Conservation (phyloP, 73 alveolate genomes). For the Stentor roeselii region DNA sequence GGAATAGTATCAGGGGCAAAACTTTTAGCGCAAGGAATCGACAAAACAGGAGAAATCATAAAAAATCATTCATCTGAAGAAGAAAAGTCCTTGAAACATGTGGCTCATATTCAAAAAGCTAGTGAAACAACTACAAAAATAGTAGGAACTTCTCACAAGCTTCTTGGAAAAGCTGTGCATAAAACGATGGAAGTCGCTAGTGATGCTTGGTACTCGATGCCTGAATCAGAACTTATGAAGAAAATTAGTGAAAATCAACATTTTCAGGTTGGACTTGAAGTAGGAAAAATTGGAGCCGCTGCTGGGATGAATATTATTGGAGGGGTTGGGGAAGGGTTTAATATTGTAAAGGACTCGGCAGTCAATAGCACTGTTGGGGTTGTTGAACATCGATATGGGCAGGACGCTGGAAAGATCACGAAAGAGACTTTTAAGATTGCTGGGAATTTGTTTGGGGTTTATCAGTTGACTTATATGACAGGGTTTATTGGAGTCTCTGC, state of each 20-base stretch:
- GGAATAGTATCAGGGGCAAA: slow-evolving; percentile 8
- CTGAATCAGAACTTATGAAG: not conserved
- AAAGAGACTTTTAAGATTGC: not conserved
- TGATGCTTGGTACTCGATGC: not conserved
- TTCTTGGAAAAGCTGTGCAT: not conserved
- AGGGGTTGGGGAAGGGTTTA: not conserved
- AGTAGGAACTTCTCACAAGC: not conserved
- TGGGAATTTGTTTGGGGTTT: not conserved
- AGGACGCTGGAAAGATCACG: not conserved
- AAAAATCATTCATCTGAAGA: not conserved
- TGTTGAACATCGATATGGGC: not conserved
- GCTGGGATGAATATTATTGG: not conserved
- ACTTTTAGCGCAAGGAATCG: not conserved
- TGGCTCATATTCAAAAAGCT: not conserved
- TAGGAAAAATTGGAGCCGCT: not conserved
- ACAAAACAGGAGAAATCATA: not conserved
- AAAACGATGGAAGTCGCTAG: not conserved
- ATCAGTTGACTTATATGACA: not conserved
- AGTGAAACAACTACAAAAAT: not conserved
- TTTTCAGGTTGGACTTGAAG: not conserved
- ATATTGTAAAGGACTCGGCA: not conserved
- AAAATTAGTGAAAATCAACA: not conserved
- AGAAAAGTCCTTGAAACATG: not conserved
- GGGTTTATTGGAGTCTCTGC: not conserved
- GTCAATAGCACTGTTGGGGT: not conserved